A percentile compares a stretch with the other conserved stretches of the same genome.
These are phyloP conservation scores for Hordeum pubiflorum DNA, from an alignment of 202 grass and related monocot species.

Conservation along the genomic window DNA sequence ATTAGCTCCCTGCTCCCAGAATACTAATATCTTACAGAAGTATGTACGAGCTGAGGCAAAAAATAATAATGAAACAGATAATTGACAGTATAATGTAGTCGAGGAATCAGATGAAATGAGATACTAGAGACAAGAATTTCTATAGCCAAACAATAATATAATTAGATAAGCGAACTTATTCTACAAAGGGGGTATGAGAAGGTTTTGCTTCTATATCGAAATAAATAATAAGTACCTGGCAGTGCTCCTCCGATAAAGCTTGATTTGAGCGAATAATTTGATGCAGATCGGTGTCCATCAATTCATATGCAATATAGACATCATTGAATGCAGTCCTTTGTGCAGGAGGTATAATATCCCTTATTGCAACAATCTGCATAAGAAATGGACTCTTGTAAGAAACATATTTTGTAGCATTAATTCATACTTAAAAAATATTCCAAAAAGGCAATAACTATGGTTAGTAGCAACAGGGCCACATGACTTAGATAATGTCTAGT, in stretches of 20 bases:
- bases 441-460: background rate
- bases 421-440: background rate
- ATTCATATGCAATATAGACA: constrained; percentile 83
- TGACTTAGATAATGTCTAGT: background rate
- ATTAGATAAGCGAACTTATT: background rate
- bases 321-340: constrained; percentile 70
- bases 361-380: constrained; percentile 85
- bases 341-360: constrained; percentile 85
- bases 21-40: background rate
- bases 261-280: constrained; percentile 98
- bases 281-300: constrained; percentile 99
- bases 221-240: constrained; percentile 46
- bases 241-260: constrained; percentile 92
- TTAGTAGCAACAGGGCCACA: background rate
- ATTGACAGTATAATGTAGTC: background rate
- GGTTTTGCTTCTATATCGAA: background rate
- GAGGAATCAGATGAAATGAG: background rate
- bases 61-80: background rate
- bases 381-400: constrained; percentile 4
- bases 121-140: background rate
- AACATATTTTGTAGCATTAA: background rate
- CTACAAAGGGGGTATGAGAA: background rate
- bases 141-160: background rate
- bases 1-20: background rate
- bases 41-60: background rate